Conservation (phyloP, 306 rosid species). For the Neltuma alba region DNA sequence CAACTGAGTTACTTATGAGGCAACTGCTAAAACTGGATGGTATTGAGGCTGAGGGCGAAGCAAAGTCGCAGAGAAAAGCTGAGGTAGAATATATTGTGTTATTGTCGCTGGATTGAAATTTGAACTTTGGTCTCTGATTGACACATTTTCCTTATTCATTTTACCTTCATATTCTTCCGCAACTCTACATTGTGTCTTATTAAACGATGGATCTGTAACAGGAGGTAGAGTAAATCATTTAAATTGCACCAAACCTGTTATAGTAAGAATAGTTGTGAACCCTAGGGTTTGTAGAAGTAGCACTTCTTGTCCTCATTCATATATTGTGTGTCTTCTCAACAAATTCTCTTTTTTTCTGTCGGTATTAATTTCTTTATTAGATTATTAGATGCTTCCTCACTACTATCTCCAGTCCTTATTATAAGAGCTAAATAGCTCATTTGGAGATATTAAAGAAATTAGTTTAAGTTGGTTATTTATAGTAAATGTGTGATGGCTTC, state of each 20-base stretch:
- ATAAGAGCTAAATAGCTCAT: too few relatives aligned
- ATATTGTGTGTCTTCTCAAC: not conserved
- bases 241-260: not conserved
- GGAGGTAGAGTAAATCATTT: not conserved
- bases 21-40: constrained; percentile 85
- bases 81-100: constrained; percentile 62
- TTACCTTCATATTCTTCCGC: not conserved
- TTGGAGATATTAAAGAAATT: too few relatives aligned
- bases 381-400: not conserved
- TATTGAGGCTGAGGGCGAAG: constrained; percentile 87
- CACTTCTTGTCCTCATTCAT: not conserved
- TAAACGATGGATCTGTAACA: not conserved
- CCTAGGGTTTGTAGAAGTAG: not conserved
- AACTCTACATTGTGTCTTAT: not conserved
- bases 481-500: too few relatives aligned
- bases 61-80: constrained; percentile 75
- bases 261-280: not conserved
- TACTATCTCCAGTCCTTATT: too few relatives aligned
- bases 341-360: not conserved
- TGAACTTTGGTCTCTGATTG: not conserved
- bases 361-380: not conserved
- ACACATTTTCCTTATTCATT: not conserved
- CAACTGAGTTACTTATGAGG: constrained; percentile 83
- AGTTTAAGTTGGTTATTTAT: too few relatives aligned
- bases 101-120: constrained; percentile 16